Conservation (phyloP, 768 basidiomycete genomes). For the Naematelia encephala region DNA sequence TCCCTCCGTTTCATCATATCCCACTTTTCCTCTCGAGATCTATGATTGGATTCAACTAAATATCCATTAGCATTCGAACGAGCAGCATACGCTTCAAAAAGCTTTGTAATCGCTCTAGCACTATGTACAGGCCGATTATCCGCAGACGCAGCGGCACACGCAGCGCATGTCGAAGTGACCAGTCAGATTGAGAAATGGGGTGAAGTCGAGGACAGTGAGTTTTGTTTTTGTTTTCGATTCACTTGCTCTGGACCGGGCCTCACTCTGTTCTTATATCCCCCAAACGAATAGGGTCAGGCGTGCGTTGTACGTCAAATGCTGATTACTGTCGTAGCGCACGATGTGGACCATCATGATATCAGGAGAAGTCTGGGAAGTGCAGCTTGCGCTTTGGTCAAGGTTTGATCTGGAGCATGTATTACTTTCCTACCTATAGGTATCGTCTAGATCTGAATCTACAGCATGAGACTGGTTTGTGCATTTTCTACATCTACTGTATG, state of each 20-base stretch:
- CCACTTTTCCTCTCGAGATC: neutral
- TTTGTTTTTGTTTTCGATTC: too few species aligned
- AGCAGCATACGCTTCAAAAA: conserved; percentile 82
- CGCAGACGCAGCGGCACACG: conserved; percentile 78
- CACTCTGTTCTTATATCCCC: neutral
- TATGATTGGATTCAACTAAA: neutral
- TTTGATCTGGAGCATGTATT: conserved; percentile 7
- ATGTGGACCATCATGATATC: conserved; percentile 94
- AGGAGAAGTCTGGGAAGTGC: conserved; percentile 79
- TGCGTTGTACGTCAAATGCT: neutral
- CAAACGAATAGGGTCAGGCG: neutral
- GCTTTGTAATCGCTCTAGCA: conserved; percentile 80
- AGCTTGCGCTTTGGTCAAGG: conserved; percentile 58
- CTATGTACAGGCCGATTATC: conserved; percentile 71
- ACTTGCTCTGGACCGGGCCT: neutral
- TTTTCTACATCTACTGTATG: too few species aligned
- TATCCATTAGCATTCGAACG: conserved; percentile 76
- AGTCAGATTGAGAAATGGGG: conserved; percentile 98
- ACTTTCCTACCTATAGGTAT: neutral
- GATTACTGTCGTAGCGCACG: conserved; percentile 66
- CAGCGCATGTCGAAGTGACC: conserved; percentile 85
- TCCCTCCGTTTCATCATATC: too few species aligned
- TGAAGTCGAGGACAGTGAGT: conserved; percentile 98
- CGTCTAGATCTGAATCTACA: too few species aligned
- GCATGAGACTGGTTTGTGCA: too few species aligned